Percentiles rank a stretch among this genome's conserved stretches.
Evolutionary conservation across 2,329 filamentous ascomycete genomes (phyloP).

Genomic region (Aschersonia sp.): DNA sequence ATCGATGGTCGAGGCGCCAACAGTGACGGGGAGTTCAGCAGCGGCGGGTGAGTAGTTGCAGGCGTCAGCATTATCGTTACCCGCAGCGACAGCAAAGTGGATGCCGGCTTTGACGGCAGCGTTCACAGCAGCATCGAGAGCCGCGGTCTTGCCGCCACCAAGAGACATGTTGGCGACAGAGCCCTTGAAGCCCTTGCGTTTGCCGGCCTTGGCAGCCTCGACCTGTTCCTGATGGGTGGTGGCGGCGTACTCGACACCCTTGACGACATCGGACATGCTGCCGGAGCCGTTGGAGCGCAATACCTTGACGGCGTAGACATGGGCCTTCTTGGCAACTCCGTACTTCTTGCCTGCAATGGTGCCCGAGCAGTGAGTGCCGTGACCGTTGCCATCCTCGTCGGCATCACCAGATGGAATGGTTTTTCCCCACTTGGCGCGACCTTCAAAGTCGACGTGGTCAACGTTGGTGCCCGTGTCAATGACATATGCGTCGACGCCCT

Average conservation of each 20-base stretch:
- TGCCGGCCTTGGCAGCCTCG: constrained; percentile 67
- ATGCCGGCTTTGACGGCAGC: constrained; percentile 83
- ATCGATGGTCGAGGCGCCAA: constrained; percentile 83
- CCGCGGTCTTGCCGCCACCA: constrained; percentile 88
- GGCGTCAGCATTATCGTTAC: constrained; percentile 96
- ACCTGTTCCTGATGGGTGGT: constrained; percentile 63
- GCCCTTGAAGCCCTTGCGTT: constrained; percentile 96
- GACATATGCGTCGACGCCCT: constrained; percentile 97
- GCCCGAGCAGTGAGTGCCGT: constrained; percentile 98
- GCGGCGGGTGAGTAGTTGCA: constrained; percentile 98
- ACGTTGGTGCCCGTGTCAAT: constrained; percentile 95
- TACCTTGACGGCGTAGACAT: constrained; percentile 95
- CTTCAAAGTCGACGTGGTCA: constrained; percentile 93
- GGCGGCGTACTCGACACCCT: constrained; percentile 92
- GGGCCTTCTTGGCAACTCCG: constrained; percentile 98
- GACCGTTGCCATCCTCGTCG: constrained; percentile 89
- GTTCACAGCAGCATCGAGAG: constrained; percentile 85
- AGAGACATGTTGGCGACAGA: constrained; percentile 99
- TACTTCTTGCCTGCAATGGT: constrained; percentile 98
- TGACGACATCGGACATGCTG: constrained; percentile 97
- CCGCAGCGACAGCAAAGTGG: constrained; percentile 95
- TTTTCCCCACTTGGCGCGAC: constrained; percentile 91
- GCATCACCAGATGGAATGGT: constrained; percentile 77
- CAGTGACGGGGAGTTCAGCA: constrained; percentile 81
- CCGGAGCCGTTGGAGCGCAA: constrained; percentile 93